Evolutionary conservation across 441 rosid genomes (phyloP).

Genomic region (Cnidoscolus chayamansa): DNA sequence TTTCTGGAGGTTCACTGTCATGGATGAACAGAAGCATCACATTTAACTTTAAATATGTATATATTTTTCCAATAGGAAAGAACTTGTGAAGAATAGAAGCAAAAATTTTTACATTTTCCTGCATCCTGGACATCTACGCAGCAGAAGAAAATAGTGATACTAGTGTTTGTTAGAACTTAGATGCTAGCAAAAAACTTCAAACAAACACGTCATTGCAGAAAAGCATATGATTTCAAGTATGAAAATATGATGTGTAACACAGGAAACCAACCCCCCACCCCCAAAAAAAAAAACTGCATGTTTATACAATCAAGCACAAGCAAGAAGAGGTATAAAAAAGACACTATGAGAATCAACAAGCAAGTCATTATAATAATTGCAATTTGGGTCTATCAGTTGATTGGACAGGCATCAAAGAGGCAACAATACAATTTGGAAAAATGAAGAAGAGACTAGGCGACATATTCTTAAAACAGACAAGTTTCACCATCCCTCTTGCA

Average conservation of each 20-base stretch:
- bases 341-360: not conserved
- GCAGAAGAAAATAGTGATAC: not conserved
- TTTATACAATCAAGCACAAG: not conserved
- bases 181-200: not conserved
- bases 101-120: not conserved
- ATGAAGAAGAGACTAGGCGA: not conserved
- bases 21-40: constrained; percentile 11
- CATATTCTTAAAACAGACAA: not conserved
- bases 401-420: not conserved
- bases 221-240: not conserved
- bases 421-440: not conserved
- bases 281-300: too few species aligned
- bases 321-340: not conserved
- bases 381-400: not conserved
- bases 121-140: not conserved
- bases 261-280: not conserved
- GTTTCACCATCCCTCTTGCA: not conserved
- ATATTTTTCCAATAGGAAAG: not conserved
- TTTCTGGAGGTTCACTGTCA: constrained; percentile 29
- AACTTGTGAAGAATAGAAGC: not conserved
- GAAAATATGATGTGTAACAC: not conserved
- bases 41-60: not conserved
- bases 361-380: not conserved
- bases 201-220: not conserved
- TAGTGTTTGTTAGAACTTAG: not conserved